Percentiles rank a stretch among this genome's conserved stretches.
Evolutionary conservation across 2,329 filamentous ascomycete species (phyloP).

Genomic region (Arachnopeziza araneosa): DNA sequence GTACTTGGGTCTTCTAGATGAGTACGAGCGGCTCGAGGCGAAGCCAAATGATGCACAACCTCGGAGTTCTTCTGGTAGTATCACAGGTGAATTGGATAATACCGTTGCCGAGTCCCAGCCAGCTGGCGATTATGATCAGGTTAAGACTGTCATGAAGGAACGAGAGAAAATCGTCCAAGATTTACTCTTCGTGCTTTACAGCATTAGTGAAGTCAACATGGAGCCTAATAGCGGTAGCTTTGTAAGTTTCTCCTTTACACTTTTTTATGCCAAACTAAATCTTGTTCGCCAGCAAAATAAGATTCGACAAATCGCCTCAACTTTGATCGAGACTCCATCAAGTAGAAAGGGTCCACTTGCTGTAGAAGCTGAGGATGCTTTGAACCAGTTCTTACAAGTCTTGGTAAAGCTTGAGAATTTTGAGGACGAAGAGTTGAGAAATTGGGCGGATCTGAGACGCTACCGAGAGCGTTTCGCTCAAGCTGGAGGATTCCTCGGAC

Average conservation of each 20-base stretch:
- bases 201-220: slow-evolving; percentile 79
- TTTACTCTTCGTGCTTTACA: slow-evolving; percentile 67
- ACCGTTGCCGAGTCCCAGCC: slow-evolving; percentile 30
- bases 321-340: slow-evolving; percentile 60
- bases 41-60: slow-evolving; percentile 7
- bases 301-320: slow-evolving; percentile 78
- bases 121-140: slow-evolving; percentile 38
- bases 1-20: slow-evolving; percentile 72
- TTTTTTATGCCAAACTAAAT: slow-evolving; percentile 3
- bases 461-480: slow-evolving; percentile 70
- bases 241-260: slow-evolving; percentile 38
- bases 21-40: slow-evolving; percentile 45
- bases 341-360: slow-evolving; percentile 46
- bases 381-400: slow-evolving; percentile 68
- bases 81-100: slow-evolving; percentile 24
- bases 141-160: slow-evolving; percentile 51
- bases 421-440: slow-evolving; percentile 65
- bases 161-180: slow-evolving; percentile 77
- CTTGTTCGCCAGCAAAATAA: slow-evolving; percentile 56
- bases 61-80: slow-evolving; percentile 19
- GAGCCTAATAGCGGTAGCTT: slow-evolving; percentile 64
- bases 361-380: slow-evolving; percentile 61
- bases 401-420: slow-evolving; percentile 63
- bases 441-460: slow-evolving; percentile 75
- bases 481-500: slow-evolving; percentile 47